Conservation (phyloP, 345 rosid species). For the Citrus inodora region DNA sequence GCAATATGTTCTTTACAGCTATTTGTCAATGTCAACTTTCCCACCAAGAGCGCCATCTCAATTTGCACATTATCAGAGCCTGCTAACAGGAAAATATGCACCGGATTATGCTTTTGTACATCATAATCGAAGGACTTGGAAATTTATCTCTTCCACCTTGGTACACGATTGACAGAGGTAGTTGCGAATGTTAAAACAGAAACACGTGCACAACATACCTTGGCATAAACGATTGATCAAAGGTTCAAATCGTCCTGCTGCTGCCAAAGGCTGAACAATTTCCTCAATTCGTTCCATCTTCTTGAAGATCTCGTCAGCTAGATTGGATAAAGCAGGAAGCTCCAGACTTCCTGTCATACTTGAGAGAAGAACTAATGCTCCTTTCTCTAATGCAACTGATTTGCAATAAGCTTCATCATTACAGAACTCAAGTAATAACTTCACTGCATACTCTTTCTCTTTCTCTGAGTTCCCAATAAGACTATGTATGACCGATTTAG, state of each 20-base stretch:
- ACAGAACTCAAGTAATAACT: slow-evolving; percentile 35
- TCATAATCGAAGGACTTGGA: neutral
- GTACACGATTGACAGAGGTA: neutral
- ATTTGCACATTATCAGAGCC: slow-evolving; percentile 38
- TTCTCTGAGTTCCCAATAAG: slow-evolving; percentile 42
- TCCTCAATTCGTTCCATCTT: slow-evolving; percentile 31
- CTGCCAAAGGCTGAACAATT: slow-evolving; percentile 31
- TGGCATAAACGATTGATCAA: slow-evolving; percentile 26
- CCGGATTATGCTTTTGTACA: neutral
- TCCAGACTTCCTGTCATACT: slow-evolving; percentile 42
- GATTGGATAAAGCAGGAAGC: slow-evolving; percentile 35
- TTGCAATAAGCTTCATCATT: slow-evolving; percentile 34
- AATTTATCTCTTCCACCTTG: neutral
- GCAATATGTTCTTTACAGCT: slow-evolving; percentile 37
- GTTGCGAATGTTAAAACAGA: neutral
- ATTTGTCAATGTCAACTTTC: slow-evolving; percentile 40
- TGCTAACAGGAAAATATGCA: slow-evolving; percentile 10
- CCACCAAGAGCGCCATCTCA: slow-evolving; percentile 40
- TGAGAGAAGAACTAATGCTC: slow-evolving; percentile 43
- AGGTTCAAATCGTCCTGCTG: slow-evolving; percentile 48
- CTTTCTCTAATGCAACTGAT: slow-evolving; percentile 37
- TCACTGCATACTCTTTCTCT: slow-evolving; percentile 38
- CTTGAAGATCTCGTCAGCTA: slow-evolving; percentile 38
- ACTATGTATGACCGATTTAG: slow-evolving; percentile 37
- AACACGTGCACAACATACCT: slow-evolving; percentile 21